Evolutionary conservation across 495 filamentous ascomycete species (phyloP).

Genomic region (Aspergillus funiculosus): DNA sequence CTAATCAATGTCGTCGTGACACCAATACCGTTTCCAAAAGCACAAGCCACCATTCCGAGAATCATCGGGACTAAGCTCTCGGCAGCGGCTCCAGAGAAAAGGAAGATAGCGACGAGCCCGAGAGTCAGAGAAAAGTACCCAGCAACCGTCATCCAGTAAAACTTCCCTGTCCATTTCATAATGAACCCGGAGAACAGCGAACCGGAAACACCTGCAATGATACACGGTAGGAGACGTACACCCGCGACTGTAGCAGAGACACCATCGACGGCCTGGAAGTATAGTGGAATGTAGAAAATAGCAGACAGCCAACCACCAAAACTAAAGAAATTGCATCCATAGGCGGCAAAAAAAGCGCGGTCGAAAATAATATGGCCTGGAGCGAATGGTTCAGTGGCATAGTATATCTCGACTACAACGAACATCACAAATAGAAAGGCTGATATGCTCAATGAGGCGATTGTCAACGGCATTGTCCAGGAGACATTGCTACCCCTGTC

Average conservation of each 20-base stretch:
- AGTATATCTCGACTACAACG: slow-evolving; percentile 60
- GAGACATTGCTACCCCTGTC: slow-evolving; percentile 73
- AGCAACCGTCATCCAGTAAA: slow-evolving; percentile 66
- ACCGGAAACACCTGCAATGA: slow-evolving; percentile 57
- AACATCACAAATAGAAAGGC: slow-evolving; percentile 61
- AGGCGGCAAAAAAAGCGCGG: slow-evolving; percentile 60
- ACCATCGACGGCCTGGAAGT: slow-evolving; percentile 69
- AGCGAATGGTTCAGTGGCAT: slow-evolving; percentile 74
- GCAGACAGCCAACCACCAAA: slow-evolving; percentile 59
- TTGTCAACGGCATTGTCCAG: slow-evolving; percentile 56
- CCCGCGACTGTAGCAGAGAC: slow-evolving; percentile 62
- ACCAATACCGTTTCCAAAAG: slow-evolving; percentile 60
- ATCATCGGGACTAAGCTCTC: slow-evolving; percentile 46
- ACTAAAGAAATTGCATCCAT: slow-evolving; percentile 71
- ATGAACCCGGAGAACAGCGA: slow-evolving; percentile 63
- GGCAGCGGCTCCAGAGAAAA: slow-evolving; percentile 52
- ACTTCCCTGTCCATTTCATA: slow-evolving; percentile 73
- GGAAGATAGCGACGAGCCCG: slow-evolving; percentile 50
- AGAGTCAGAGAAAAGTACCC: slow-evolving; percentile 49
- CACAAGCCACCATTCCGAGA: slow-evolving; percentile 49
- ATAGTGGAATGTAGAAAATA: slow-evolving; percentile 74
- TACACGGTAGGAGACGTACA: slow-evolving; percentile 60
- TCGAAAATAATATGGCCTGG: slow-evolving; percentile 75
- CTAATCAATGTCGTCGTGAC: slow-evolving; percentile 66
- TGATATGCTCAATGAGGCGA: slow-evolving; percentile 53